Base-by-base conservation (phyloP, 192 early-diverging fungal species). In the Chytriomyces hyalinus region DNA sequence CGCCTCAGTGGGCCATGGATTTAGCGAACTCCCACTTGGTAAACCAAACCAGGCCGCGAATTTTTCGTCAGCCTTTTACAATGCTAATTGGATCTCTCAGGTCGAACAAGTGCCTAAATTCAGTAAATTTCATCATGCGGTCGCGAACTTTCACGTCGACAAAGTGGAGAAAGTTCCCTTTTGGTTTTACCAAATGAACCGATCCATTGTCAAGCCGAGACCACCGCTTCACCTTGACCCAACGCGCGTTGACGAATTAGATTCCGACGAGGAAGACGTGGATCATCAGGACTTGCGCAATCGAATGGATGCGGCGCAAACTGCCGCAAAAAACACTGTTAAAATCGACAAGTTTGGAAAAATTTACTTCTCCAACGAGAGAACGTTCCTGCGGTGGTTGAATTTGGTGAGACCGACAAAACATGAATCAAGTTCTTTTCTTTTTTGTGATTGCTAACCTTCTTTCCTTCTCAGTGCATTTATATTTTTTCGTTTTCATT, bases 51-150 rank as follows among this genome's bases (percentile, higher is more conserved):
- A 36, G 36, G 36, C 36, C 36, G 36, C 36, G 36, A 4, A 36
- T 36, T 57, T 13, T 44, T 53, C 63, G 20, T 48, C 61, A 13
- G 43, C 13, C 17, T 67, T 49, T 15, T 6, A n/a, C 13, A 24
- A 11, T 24, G 4, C 9, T 75, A 28, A 50, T 36, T 24, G 22
- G 15, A 72, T 57, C 43, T 57, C 0, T 17, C 45, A 80, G 77
- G 80, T 97, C 66, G 95, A 97, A 78, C 91, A 90, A 46, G 94
- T 95, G 59, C 96, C 94, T 49, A 98, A 98, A 78, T 98, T 98
- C 85, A 95, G 94, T 69, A 98, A 98, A 83, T 98, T 96, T 81
- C 93, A 94, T 73, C 96, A 98, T 78, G 96, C 94, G 65, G 89
- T 92, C 24, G 91, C 96, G 11, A 94, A 93, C 17, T 85, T 98